phyloP scores from a whole-genome alignment of 306 rosid genomes.

The Cajanus cajan region DNA sequence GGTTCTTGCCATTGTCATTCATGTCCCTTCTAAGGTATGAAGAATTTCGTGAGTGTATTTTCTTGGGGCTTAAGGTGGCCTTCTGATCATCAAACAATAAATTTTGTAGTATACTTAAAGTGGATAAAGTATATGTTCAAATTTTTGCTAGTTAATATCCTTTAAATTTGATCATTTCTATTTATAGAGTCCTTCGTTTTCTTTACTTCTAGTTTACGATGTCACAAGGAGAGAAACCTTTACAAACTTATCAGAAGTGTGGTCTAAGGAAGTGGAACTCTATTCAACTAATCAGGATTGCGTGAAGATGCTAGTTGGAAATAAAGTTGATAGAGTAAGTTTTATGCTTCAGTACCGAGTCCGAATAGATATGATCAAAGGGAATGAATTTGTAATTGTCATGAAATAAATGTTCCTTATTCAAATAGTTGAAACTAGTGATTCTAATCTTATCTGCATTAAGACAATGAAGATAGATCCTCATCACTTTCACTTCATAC shows the following conservation, averaged over 20 bases:
- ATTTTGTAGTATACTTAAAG: background rate
- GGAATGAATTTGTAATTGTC: background rate
- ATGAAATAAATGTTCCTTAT: background rate
- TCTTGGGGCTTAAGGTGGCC: constrained; percentile 12
- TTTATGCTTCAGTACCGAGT: constrained; percentile 5
- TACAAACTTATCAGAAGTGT: constrained; percentile 74
- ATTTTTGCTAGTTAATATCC: constrained; percentile 9
- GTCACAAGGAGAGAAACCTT: constrained; percentile 88
- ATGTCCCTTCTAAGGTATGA: constrained; percentile 2
- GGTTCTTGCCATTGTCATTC: background rate
- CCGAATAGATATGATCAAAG: constrained; percentile 5
- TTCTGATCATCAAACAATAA: background rate
- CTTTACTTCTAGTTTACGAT: constrained; percentile 65
- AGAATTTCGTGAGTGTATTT: background rate
- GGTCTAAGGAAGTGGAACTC: constrained; percentile 91
- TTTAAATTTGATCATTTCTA: constrained; percentile 6
- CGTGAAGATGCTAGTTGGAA: constrained; percentile 94
- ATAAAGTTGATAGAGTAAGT: constrained; percentile 91
- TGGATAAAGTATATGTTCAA: background rate
- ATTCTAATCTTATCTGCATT: constrained; percentile 9
- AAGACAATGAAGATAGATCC: background rate
- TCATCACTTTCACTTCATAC: background rate
- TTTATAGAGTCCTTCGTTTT: constrained; percentile 19
- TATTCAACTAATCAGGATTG: constrained; percentile 78
- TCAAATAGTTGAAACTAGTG: background rate